Evolutionary conservation across 176 grass and related monocot species (phyloP), one percentile per base, ranked within the genome.

Genomic region (Ampelocalamus luodianensis): DNA sequence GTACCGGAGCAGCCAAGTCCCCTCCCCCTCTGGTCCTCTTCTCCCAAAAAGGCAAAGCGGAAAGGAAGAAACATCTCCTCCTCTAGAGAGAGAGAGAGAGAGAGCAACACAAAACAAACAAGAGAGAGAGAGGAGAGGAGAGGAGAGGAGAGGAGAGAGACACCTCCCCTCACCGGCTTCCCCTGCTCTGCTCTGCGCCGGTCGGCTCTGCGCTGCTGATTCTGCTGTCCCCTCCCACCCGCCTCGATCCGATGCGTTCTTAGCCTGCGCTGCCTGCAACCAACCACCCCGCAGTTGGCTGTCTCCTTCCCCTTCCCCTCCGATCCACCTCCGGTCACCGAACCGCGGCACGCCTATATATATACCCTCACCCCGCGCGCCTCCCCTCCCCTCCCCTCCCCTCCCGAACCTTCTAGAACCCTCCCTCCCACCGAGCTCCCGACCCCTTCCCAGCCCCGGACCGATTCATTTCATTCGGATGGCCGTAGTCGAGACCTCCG

Each of bases 401-500:
- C 51, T 68, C 36, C 1, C 32, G 63, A 81, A 85, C 70, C 82
- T 77, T 85, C 77, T 77, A 89, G 83, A 89, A 89, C 82, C 54
- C 2, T 48, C 29, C 40, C 26, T 16, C 49, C 14, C 45, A 15
- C 15, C 23, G 20, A 3, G 18, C 54, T 42, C 67, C 63, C 46
- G 17, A 11, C 5, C 20, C 63, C 43, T 13, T 55, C 53, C 54
- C 54, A 10, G 22, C 20, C 17, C 43, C 26, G 37, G 80, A 12
- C 68, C 65, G 64, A 9, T 51, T 68, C 78, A 24, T 32, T 11
- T n/a, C 59, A 8, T 51, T 39, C 4, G 14, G 37, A 91, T 91
- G 89, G 89, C 89, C 81, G 80, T 91, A 16, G 89, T 79, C 53
- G 89, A 91, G 89, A 43, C 85, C 48, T 68, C 89, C 85, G 75